These are phyloP conservation scores for Tricholoma furcatifolium DNA, from an alignment of 768 basidiomycete species.

Conservation along the genomic window DNA sequence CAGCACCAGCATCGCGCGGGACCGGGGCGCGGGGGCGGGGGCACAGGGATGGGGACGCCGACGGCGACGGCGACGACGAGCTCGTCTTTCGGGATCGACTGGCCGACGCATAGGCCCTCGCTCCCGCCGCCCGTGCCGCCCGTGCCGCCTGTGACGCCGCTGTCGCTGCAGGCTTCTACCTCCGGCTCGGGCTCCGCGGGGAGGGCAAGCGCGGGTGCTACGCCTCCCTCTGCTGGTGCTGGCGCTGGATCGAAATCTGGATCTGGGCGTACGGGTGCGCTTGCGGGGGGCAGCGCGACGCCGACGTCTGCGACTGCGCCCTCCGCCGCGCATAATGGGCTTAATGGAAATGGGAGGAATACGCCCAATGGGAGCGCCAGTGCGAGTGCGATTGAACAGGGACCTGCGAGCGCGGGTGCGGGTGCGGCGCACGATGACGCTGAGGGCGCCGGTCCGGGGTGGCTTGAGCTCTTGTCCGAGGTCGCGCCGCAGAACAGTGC, in stretches of 20 bases:
- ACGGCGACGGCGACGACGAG: too few relatives aligned
- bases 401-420: too few relatives aligned
- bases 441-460: constrained; percentile 3
- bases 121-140: neutral
- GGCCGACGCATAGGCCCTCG: constrained; percentile 9
- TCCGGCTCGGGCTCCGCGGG: too few relatives aligned
- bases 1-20: constrained; percentile 11
- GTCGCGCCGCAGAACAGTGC: neutral
- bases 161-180: too few relatives aligned
- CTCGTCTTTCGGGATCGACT: constrained; percentile 17
- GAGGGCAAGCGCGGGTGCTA: too few relatives aligned
- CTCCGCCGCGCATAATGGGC: neutral
- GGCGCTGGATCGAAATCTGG: too few relatives aligned
- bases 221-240: too few relatives aligned
- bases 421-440: neutral
- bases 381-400: too few relatives aligned
- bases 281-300: neutral
- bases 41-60: too few relatives aligned
- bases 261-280: too few relatives aligned
- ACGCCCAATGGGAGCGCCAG: too few relatives aligned
- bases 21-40: neutral
- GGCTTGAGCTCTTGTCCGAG: constrained; percentile 13
- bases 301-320: neutral
- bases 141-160: neutral
- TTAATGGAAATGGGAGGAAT: too few relatives aligned